phyloP scores from a whole-genome alignment of 2,329 filamentous ascomycete species.

The Seiridium unicorne region DNA sequence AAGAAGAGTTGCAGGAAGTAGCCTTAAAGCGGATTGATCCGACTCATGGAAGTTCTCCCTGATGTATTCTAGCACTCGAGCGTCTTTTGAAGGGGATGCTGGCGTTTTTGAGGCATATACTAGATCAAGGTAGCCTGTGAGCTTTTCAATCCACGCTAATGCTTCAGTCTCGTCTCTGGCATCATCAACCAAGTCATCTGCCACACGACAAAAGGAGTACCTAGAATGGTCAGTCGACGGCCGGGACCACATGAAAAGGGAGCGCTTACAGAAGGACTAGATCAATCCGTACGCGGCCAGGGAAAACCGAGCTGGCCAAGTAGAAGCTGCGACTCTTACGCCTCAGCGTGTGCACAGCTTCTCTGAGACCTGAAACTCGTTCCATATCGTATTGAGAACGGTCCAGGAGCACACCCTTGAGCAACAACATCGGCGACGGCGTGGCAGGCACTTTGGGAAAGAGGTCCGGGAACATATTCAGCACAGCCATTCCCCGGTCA shows the following conservation, averaged over 20 bases:
- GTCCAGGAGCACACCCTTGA: conserved; percentile 48
- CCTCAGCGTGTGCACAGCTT: conserved; percentile 56
- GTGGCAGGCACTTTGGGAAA: conserved; percentile 50
- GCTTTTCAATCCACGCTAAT: conserved; percentile 54
- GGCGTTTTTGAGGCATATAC: conserved; percentile 37
- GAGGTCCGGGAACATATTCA: conserved; percentile 59
- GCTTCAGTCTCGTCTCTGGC: conserved; percentile 52
- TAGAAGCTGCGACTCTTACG: conserved; percentile 74
- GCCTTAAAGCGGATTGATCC: conserved; percentile 52
- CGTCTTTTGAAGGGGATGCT: conserved; percentile 18
- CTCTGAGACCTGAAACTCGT: conserved; percentile 55
- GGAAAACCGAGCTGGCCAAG: conserved; percentile 67
- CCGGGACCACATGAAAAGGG: not conserved
- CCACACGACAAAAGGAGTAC: conserved; percentile 72
- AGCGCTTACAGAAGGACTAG: conserved; percentile 57
- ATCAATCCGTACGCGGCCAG: conserved; percentile 66
- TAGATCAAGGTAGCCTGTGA: conserved; percentile 56
- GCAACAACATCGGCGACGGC: conserved; percentile 47
- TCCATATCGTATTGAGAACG: conserved; percentile 52
- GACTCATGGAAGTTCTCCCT: conserved; percentile 49
- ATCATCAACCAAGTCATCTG: conserved; percentile 72
- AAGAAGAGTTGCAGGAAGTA: conserved; percentile 58
- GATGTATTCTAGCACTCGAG: conserved; percentile 32
- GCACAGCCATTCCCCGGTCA: conserved; percentile 66
- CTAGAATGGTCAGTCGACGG: conserved; percentile 28